Percentiles rank a stretch among this genome's conserved stretches.
Evolutionary conservation across 192 early-diverging fungal genomes (phyloP).

Genomic region (Coemansia sp.): DNA sequence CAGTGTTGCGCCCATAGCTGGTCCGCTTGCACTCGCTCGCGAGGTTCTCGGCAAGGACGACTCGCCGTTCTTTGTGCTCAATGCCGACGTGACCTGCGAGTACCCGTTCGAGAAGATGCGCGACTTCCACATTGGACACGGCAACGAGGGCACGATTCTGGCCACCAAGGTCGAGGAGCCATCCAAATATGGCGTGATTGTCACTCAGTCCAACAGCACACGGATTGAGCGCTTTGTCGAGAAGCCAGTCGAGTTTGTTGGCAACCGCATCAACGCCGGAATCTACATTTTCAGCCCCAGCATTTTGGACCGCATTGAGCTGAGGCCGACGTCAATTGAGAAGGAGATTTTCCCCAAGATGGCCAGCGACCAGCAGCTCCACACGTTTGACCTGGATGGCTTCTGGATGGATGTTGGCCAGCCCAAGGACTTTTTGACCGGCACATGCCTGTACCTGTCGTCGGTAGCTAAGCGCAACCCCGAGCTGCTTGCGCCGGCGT

Average conservation of each 20-base stretch:
- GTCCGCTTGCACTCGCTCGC: constrained; percentile 92
- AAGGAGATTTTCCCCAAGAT: constrained; percentile 96
- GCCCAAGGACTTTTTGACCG: constrained; percentile 96
- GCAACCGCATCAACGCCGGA: constrained; percentile 98
- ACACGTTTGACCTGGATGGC: constrained; percentile 90
- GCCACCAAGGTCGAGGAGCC: constrained; percentile 97
- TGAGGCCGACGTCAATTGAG: constrained; percentile 96
- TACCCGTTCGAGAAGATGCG: constrained; percentile 90
- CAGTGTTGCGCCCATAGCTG: constrained; percentile 53
- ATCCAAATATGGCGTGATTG: constrained; percentile 98
- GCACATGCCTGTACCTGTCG: constrained; percentile 88
- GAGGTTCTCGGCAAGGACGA: constrained; percentile 90
- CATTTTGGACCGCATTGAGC: constrained; percentile 89
- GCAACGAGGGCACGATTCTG: constrained; percentile 94
- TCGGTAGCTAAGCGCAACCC: constrained; percentile 78
- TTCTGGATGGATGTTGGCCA: constrained; percentile 99
- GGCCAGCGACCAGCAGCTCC: constrained; percentile 82
- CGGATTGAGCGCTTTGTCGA: constrained; percentile 95
- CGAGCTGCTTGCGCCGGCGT: constrained; percentile 64
- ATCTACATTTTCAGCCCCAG: constrained; percentile 96
- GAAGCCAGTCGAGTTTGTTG: constrained; percentile 93
- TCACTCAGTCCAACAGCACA: constrained; percentile 70
- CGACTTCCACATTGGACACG: constrained; percentile 89
- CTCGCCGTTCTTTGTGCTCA: constrained; percentile 97
- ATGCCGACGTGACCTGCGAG: constrained; percentile 98